These are phyloP conservation scores for Penicillium sclerotigenum DNA, from an alignment of 2,329 filamentous ascomycete genomes.

Conservation along the genomic window DNA sequence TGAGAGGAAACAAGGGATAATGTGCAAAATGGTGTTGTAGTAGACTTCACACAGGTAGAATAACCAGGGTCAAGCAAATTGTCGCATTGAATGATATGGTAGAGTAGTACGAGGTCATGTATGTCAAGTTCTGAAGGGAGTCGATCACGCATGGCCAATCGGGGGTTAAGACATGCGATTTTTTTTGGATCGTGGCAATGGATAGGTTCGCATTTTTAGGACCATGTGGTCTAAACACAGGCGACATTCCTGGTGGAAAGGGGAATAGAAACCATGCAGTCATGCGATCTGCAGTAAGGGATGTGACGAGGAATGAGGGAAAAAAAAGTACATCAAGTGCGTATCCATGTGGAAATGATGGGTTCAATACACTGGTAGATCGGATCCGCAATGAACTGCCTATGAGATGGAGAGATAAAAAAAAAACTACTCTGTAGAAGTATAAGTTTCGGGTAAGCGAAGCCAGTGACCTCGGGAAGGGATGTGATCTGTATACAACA, in stretches of 20 bases:
- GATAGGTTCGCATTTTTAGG: neutral
- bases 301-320: slow-evolving; percentile 5
- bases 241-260: slow-evolving; percentile 7
- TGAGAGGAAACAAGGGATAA: slow-evolving; percentile 18
- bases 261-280: slow-evolving; percentile 8
- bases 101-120: neutral
- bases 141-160: neutral
- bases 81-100: neutral
- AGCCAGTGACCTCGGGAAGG: neutral
- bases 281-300: slow-evolving; percentile 17
- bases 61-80: neutral
- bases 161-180: neutral
- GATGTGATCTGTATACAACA: slow-evolving; percentile 3
- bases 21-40: neutral
- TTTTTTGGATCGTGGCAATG: neutral
- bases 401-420: neutral
- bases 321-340: neutral
- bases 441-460: neutral
- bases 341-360: neutral
- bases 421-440: too few species aligned
- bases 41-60: neutral
- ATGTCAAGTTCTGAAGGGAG: neutral
- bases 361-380: neutral
- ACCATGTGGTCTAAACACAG: slow-evolving; percentile 9
- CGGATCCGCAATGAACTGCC: neutral